These are phyloP conservation scores for Meyerozyma smithsonii DNA, from an alignment of 1,139 yeast species.

Conservation along the genomic window DNA sequence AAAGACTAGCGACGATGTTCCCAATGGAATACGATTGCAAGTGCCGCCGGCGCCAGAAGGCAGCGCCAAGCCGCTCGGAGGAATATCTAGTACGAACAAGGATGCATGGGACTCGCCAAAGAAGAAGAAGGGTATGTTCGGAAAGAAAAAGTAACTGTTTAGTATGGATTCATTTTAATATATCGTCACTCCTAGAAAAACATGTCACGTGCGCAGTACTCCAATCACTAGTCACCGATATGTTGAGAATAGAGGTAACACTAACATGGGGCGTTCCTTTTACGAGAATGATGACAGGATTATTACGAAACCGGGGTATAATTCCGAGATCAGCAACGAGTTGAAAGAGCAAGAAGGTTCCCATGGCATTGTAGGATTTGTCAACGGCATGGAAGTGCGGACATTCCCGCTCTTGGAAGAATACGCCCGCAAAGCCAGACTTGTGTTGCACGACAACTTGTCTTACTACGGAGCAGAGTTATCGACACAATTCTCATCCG, in stretches of 20 bases:
- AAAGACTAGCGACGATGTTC: conserved; percentile 15
- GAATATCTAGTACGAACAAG: conserved; percentile 18
- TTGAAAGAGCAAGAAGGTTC: conserved; percentile 35
- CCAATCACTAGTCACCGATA: neutral
- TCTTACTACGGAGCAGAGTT: conserved; percentile 37
- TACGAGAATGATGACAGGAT: conserved; percentile 49
- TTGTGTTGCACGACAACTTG: conserved; percentile 32
- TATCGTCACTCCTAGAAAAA: too few species aligned
- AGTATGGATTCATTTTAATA: too few species aligned
- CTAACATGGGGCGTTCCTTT: conserved; percentile 33
- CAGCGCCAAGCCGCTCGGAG: conserved; percentile 34
- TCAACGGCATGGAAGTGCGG: conserved; percentile 52
- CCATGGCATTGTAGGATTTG: conserved; percentile 38
- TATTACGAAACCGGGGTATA: conserved; percentile 45
- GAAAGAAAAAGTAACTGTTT: conserved; percentile 19
- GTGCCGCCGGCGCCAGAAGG: conserved; percentile 14
- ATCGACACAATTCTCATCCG: conserved; percentile 42
- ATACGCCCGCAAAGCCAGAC: conserved; percentile 34
- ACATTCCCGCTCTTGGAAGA: conserved; percentile 43
- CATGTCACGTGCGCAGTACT: conserved; percentile 1
- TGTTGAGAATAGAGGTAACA: conserved; percentile 8
- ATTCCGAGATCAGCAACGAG: conserved; percentile 29
- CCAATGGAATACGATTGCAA: conserved; percentile 13
- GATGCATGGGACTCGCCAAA: conserved; percentile 13
- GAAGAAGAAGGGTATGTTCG: conserved; percentile 33